These are phyloP conservation scores for Avicennia marina DNA, from an alignment of 257 asterid genomes.

Conservation along the genomic window DNA sequence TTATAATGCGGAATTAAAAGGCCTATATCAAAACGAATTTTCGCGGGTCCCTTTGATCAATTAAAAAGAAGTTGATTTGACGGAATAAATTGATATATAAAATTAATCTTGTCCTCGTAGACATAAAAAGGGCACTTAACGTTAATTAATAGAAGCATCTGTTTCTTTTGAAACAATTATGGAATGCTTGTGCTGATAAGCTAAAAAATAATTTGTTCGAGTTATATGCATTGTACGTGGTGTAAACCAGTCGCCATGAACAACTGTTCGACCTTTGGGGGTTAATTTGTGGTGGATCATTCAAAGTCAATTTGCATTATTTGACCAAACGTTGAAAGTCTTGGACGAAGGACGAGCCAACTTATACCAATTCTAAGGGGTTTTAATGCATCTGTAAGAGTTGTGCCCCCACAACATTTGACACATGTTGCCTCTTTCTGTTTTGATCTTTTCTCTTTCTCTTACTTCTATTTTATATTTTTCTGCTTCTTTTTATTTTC, in stretches of 20 bases:
- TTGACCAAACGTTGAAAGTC: too few relatives aligned
- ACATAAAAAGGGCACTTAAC: neutral
- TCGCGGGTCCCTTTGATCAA: neutral
- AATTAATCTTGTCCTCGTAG: neutral
- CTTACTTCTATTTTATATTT: too few relatives aligned
- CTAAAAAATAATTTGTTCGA: neutral
- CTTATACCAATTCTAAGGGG: too few relatives aligned
- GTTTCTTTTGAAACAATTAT: neutral
- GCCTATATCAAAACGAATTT: neutral
- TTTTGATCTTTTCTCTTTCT: too few relatives aligned
- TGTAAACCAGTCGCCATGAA: neutral
- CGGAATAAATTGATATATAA: neutral
- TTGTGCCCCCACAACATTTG: too few relatives aligned
- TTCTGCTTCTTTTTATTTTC: too few relatives aligned
- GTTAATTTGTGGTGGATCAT: neutral
- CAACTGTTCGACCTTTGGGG: too few relatives aligned
- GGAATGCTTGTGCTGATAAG: neutral
- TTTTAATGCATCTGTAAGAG: too few relatives aligned
- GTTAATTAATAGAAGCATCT: neutral
- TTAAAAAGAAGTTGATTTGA: neutral
- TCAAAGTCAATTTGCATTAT: neutral
- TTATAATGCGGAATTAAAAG: neutral
- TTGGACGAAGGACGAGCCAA: too few relatives aligned
- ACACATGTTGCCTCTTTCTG: too few relatives aligned
- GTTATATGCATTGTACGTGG: neutral